phyloP scores from a whole-genome alignment of 495 filamentous ascomycete species.

The Pseudomonodictys pantanalensis region DNA sequence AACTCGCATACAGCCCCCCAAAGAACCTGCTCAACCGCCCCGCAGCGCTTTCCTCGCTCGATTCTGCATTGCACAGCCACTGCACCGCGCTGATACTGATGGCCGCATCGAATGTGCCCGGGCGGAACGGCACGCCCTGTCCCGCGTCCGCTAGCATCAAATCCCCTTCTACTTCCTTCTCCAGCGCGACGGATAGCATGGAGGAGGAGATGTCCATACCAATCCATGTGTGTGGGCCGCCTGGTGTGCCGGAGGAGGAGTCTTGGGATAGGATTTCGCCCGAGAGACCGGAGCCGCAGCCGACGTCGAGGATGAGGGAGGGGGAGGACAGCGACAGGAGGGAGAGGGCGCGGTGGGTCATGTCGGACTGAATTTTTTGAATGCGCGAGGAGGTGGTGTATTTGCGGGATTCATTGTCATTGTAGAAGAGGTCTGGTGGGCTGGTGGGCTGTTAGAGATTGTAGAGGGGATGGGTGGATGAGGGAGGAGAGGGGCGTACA shows the following conservation, averaged over 20 bases:
- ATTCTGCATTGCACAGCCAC: constrained; percentile 96
- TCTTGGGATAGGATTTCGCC: constrained; percentile 83
- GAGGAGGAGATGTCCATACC: constrained; percentile 92
- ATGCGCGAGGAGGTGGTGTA: constrained; percentile 98
- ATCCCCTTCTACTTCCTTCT: constrained; percentile 89
- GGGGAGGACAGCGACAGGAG: constrained; percentile 79
- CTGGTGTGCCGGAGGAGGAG: constrained; percentile 53
- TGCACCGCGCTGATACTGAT: constrained; percentile 93
- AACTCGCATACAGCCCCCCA: constrained; percentile 79
- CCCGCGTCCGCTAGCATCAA: constrained; percentile 89
- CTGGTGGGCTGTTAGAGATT: constrained; percentile 45
- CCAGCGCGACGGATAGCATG: constrained; percentile 89
- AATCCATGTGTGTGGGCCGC: constrained; percentile 87
- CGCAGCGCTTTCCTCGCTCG: constrained; percentile 71
- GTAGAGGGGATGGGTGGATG: neutral
- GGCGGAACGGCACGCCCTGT: constrained; percentile 90
- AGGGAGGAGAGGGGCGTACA: constrained; percentile 53
- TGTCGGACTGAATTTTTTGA: constrained; percentile 86
- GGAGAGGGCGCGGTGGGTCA: constrained; percentile 89
- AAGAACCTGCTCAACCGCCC: constrained; percentile 83
- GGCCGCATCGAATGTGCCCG: constrained; percentile 90
- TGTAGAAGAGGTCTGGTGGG: constrained; percentile 93
- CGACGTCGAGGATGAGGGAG: constrained; percentile 87
- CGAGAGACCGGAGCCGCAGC: constrained; percentile 91
- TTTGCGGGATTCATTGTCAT: constrained; percentile 89